These are phyloP conservation scores for Auriculariales sp. DNA, from an alignment of 768 basidiomycete species.

Conservation along the genomic window DNA sequence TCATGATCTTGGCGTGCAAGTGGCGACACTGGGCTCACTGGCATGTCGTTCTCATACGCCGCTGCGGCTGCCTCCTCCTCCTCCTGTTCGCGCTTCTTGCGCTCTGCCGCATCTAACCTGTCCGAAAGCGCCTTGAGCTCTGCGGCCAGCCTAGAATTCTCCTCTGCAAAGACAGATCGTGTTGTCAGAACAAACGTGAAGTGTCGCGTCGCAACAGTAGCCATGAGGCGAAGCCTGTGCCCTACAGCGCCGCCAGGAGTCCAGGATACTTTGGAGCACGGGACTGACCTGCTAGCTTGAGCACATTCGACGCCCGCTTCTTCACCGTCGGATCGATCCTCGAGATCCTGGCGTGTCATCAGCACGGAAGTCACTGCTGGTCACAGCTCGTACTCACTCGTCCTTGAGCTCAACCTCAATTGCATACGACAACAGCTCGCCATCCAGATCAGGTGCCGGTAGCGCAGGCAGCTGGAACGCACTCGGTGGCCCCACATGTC, in stretches of 20 bases:
- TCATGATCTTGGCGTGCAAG: too few species aligned
- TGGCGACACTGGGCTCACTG: too few species aligned
- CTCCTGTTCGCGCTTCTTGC: conserved; percentile 30
- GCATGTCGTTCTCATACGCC: conserved; percentile 7
- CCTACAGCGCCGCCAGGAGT: too few species aligned
- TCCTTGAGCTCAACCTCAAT: conserved; percentile 1
- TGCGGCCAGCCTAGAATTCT: conserved; percentile 66
- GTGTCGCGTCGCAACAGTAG: too few species aligned
- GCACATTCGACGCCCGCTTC: conserved; percentile 65
- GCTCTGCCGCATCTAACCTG: conserved; percentile 57
- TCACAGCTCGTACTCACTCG: not conserved
- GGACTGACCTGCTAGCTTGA: conserved; percentile 47
- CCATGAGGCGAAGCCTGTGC: too few species aligned
- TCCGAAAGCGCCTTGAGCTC: conserved; percentile 65
- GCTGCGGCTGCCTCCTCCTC: conserved; percentile 20
- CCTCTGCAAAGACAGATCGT: conserved; percentile 21
- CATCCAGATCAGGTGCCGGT: not conserved
- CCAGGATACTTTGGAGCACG: too few species aligned
- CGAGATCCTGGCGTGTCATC: not conserved
- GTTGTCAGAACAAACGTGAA: not conserved
- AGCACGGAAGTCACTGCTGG: not conserved
- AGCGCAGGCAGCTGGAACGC: not conserved
- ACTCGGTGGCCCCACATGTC: not conserved
- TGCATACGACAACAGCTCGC: not conserved
- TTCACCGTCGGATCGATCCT: conserved; percentile 20